phyloP scores from a whole-genome alignment of 768 basidiomycete species.

The Myochromella boudieri region DNA sequence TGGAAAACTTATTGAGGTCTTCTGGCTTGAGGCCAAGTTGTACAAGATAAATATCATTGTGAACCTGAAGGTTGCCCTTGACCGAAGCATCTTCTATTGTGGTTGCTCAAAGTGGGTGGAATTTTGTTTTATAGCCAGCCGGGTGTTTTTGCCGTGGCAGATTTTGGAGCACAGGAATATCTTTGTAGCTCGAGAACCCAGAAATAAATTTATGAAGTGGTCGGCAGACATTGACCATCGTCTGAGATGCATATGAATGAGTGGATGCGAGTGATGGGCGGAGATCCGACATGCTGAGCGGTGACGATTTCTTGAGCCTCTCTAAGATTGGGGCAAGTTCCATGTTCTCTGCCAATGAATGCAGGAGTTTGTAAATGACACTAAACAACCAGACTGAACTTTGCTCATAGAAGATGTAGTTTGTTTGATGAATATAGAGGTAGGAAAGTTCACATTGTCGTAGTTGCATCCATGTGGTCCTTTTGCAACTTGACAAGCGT shows the following conservation, averaged over 20 bases:
- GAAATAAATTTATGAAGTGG: not conserved
- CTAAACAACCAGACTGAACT: constrained; percentile 33
- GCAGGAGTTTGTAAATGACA: constrained; percentile 26
- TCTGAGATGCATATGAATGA: not conserved
- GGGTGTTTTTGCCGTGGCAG: too few relatives aligned
- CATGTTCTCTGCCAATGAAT: constrained; percentile 21
- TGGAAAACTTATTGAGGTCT: constrained; percentile 14
- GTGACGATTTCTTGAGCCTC: constrained; percentile 9
- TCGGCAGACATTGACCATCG: not conserved
- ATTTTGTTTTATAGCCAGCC: constrained; percentile 25
- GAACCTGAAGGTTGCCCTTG: constrained; percentile 26
- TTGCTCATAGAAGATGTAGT: constrained; percentile 22
- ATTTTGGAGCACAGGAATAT: constrained; percentile 28
- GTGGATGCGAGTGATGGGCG: not conserved
- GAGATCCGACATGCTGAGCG: constrained; percentile 6
- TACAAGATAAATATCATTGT: constrained; percentile 24
- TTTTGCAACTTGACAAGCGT: not conserved
- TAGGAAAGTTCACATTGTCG: constrained; percentile 12
- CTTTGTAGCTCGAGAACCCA: not conserved
- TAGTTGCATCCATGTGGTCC: constrained; percentile 4
- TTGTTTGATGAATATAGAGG: constrained; percentile 32
- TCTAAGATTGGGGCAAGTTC: constrained; percentile 21
- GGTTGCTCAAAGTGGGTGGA: constrained; percentile 18
- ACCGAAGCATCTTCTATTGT: constrained; percentile 32
- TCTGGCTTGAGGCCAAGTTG: constrained; percentile 19